phyloP scores from a whole-genome alignment of 1,139 yeast genomes.

The Geotrichum restrictum region DNA sequence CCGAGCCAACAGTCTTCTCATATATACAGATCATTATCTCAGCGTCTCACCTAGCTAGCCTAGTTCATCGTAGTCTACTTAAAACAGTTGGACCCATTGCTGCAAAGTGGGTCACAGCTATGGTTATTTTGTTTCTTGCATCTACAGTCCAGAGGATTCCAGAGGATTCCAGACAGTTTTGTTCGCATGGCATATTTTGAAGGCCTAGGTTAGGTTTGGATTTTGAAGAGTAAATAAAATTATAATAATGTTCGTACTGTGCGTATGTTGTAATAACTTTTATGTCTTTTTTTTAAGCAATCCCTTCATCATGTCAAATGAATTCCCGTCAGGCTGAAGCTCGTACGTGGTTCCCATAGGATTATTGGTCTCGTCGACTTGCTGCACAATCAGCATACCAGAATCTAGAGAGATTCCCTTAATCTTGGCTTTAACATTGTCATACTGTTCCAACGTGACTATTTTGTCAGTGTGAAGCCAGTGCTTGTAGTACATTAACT shows the following conservation, averaged over 20 bases:
- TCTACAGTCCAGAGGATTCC: constrained; percentile 21
- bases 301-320: constrained; percentile 91
- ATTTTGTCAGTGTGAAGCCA: constrained; percentile 82
- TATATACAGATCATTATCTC: too few species aligned
- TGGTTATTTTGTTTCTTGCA: constrained; percentile 21
- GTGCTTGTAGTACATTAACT: constrained; percentile 67
- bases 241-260: background rate
- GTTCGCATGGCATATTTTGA: too few species aligned
- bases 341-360: constrained; percentile 54
- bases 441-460: constrained; percentile 48
- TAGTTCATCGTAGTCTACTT: too few species aligned
- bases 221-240: too few species aligned
- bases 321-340: constrained; percentile 94
- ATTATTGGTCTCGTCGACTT: constrained; percentile 41
- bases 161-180: too few species aligned
- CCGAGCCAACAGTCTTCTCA: constrained; percentile 40
- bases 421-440: constrained; percentile 56
- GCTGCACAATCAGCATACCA: constrained; percentile 77
- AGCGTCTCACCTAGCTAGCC: too few species aligned
- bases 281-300: constrained; percentile 49
- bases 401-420: constrained; percentile 78
- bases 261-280: background rate
- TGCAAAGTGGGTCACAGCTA: constrained; percentile 26
- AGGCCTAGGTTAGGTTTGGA: too few species aligned
- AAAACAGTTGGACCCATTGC: too few species aligned